Conservation (phyloP, 2,329 filamentous ascomycete species). For the Exserohilum rostratum region DNA sequence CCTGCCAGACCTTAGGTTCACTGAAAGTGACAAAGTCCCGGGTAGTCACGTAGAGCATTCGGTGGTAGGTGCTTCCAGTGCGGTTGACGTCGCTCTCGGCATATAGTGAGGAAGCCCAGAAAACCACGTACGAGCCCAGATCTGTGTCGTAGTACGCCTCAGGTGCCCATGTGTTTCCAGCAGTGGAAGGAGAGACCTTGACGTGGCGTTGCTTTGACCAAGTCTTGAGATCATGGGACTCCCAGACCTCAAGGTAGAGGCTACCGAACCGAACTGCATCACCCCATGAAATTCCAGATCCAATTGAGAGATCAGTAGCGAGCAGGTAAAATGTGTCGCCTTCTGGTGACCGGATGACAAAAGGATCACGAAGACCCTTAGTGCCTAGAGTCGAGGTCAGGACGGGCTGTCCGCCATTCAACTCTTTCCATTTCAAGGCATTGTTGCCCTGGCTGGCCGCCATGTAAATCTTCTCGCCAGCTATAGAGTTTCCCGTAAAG, state of each 20-base stretch:
- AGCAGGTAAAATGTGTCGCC: constrained; percentile 60
- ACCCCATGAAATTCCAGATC: constrained; percentile 60
- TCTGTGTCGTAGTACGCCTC: constrained; percentile 58
- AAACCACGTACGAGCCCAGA: constrained; percentile 52
- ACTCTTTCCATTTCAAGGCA: constrained; percentile 58
- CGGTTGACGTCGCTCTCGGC: constrained; percentile 50
- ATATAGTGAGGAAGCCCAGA: constrained; percentile 59
- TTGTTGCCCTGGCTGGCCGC: constrained; percentile 61
- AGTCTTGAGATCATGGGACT: constrained; percentile 57
- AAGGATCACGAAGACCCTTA: constrained; percentile 59
- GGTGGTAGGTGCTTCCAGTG: constrained; percentile 55
- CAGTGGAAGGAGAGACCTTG: constrained; percentile 56
- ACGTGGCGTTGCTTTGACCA: constrained; percentile 60
- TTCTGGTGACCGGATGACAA: constrained; percentile 59
- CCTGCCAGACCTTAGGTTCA: constrained; percentile 58
- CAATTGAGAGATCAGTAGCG: constrained; percentile 61
- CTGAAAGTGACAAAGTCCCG: constrained; percentile 59
- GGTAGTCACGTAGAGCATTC: constrained; percentile 61
- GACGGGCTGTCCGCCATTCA: constrained; percentile 57
- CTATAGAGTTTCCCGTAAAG: constrained; percentile 54
- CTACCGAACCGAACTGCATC: constrained; percentile 57
- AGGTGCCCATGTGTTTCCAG: constrained; percentile 62
- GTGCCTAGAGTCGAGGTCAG: constrained; percentile 57
- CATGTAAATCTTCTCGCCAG: constrained; percentile 61
- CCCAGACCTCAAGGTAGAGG: constrained; percentile 61